Percentiles rank a stretch among this genome's conserved stretches.
These are phyloP conservation scores for Solanum virginianum DNA, from an alignment of 257 asterid species.

Conservation along the genomic window DNA sequence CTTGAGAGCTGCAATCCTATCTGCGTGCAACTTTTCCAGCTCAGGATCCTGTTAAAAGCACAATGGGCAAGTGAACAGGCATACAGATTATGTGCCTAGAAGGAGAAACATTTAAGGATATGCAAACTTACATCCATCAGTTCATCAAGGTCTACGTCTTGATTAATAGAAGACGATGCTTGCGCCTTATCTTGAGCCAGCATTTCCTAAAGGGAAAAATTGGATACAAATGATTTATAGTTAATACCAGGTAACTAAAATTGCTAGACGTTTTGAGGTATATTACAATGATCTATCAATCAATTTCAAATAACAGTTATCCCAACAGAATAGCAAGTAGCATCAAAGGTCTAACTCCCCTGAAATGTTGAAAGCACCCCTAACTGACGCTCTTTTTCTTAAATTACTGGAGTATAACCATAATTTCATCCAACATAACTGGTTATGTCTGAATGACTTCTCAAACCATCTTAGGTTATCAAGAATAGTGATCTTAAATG, in stretches of 20 bases:
- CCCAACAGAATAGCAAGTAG: background rate
- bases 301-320: background rate
- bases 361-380: background rate
- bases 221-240: background rate
- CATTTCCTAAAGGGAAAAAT: conserved; percentile 42
- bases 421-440: background rate
- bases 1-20: conserved; percentile 89
- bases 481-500: background rate
- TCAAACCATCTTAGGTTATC: background rate
- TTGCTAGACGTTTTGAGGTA: background rate
- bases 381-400: background rate
- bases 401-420: background rate
- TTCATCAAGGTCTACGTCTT: conserved; percentile 90
- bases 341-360: background rate
- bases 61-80: background rate
- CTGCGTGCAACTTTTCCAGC: conserved; percentile 96
- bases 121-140: conserved; percentile 78
- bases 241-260: background rate
- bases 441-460: background rate
- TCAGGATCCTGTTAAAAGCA: conserved; percentile 70
- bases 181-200: conserved; percentile 50
- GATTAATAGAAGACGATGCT: conserved; percentile 37
- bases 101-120: background rate
- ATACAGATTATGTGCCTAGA: background rate
- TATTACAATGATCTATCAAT: background rate